A percentile compares a stretch with the other conserved stretches of the same genome.
phyloP scores from a whole-genome alignment of 805 yeast genomes.

The Jamesozyma piceae region DNA sequence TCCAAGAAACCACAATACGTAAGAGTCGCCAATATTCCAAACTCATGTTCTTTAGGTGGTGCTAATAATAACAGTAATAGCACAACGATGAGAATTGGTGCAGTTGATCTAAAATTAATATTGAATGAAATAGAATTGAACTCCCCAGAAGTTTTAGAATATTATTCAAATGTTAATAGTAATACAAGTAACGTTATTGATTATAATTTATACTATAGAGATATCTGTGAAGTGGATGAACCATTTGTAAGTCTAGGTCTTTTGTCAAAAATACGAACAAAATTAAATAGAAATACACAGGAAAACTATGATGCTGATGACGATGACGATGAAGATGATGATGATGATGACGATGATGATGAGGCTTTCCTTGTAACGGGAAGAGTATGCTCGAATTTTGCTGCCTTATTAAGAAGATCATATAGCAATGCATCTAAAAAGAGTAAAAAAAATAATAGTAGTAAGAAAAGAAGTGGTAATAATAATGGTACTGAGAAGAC shows the following conservation, averaged over 20 bases:
- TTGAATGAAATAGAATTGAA: constrained; percentile 24
- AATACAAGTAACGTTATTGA: constrained; percentile 12
- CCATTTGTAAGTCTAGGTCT: constrained; percentile 31
- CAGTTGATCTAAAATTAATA: constrained; percentile 20
- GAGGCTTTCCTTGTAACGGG: constrained; percentile 24
- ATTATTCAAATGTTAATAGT: constrained; percentile 7
- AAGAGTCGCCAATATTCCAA: constrained; percentile 21
- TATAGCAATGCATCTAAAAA: constrained; percentile 15
- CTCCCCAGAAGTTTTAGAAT: constrained; percentile 28
- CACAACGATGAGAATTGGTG: constrained; percentile 20
- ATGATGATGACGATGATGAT: constrained; percentile 16
- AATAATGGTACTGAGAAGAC: background rate
- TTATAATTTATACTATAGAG: constrained; percentile 29
- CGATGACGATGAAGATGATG: constrained; percentile 9
- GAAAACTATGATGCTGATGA: constrained; percentile 1
- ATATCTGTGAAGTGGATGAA: constrained; percentile 29
- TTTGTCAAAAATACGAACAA: constrained; percentile 25
- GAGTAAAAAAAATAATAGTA: constrained; percentile 7
- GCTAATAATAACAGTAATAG: constrained; percentile 4
- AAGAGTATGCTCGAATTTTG: constrained; percentile 30
- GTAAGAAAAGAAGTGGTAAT: background rate
- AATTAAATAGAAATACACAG: constrained; percentile 4
- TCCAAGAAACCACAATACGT: constrained; percentile 23
- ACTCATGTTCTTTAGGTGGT: constrained; percentile 10
- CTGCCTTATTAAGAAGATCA: constrained; percentile 26